phyloP scores from a whole-genome alignment of 148 eudicot species.

The Rheum nobile region DNA sequence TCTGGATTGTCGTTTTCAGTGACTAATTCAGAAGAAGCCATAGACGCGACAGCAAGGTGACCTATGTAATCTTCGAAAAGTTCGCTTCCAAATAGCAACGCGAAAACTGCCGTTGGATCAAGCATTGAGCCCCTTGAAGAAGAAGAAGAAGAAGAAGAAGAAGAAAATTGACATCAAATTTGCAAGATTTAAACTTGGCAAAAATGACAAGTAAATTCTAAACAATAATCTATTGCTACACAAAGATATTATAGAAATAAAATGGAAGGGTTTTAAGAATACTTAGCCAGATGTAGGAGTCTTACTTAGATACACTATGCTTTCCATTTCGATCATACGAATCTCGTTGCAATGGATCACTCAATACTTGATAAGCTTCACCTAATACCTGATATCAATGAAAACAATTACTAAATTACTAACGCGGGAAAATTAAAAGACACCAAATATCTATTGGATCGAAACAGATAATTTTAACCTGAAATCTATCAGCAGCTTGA shows the following conservation, averaged over 20 bases:
- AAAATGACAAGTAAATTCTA: too few species aligned
- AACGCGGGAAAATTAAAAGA: too few species aligned
- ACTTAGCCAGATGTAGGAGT: too few species aligned
- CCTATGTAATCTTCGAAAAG: constrained; percentile 92
- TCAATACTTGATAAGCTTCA: constrained; percentile 89
- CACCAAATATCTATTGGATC: background rate
- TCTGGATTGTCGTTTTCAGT: constrained; percentile 60
- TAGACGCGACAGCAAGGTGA: constrained; percentile 83
- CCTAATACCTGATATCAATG: constrained; percentile 52
- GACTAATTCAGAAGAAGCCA: constrained; percentile 78
- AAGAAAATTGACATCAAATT: too few species aligned
- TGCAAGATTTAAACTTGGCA: too few species aligned
- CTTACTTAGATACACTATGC: constrained; percentile 64
- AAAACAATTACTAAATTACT: too few species aligned
- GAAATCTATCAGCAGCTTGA: constrained; percentile 83
- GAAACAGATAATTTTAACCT: constrained; percentile 25
- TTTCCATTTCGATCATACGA: constrained; percentile 83
- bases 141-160: too few species aligned
- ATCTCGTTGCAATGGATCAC: constrained; percentile 79
- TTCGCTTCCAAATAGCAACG: constrained; percentile 89
- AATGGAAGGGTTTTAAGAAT: too few species aligned
- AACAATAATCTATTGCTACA: too few species aligned
- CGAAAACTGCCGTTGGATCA: constrained; percentile 92
- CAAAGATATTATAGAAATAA: too few species aligned
- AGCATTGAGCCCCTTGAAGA: constrained; percentile 96